Evolutionary conservation across 176 grass and related monocot species (phyloP), one percentile per base, ranked within the genome.

Genomic region (Rhynchospora breviuscula): DNA sequence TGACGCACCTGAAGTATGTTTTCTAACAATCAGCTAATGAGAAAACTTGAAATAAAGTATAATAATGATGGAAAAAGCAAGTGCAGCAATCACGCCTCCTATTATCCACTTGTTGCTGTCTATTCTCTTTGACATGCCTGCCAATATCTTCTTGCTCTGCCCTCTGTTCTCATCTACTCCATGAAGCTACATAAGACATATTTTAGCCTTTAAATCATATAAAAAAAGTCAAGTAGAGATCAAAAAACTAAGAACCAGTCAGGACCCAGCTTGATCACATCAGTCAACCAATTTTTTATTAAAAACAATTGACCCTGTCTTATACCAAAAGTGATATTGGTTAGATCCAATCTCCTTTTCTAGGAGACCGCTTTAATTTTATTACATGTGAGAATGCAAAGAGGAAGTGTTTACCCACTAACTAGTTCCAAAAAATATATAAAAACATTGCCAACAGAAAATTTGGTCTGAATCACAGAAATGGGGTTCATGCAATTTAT

Each of bases 71-170:
- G 95, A 89, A 82, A 98, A 62, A 67, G 86, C 86, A 21, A 98
- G 92, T 65, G 73, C 66, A 12, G 78, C 33, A 2, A 94, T 94
- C 44, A 94, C 89, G 9, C 90, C 89, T 43, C 92, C 92, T 72
- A 91, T 90, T 59, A 98, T 93, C 90, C 92, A 98, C 67, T 98
- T 98, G 89, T 98, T 94, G 67, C 90, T 89, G 82, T 98, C 92
- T 87, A 98, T 98, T 90, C 95, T 98, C 85, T 93, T 98, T 63
- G 92, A 93, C 92, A 94, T 94, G 72, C 84, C 83, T 31, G 86
- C 79, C 43, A 98, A 85, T 69, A 94, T 98, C 84, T 91, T 94
- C 88, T 94, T 98, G 64, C 92, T 98, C 92, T 98, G 94, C 40
- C 92, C 87, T 79, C 94, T 23, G 67, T 98, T 91, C 51, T 98